Conservation (phyloP, 2,329 filamentous ascomycete genomes). For the Leptographium procerum region DNA sequence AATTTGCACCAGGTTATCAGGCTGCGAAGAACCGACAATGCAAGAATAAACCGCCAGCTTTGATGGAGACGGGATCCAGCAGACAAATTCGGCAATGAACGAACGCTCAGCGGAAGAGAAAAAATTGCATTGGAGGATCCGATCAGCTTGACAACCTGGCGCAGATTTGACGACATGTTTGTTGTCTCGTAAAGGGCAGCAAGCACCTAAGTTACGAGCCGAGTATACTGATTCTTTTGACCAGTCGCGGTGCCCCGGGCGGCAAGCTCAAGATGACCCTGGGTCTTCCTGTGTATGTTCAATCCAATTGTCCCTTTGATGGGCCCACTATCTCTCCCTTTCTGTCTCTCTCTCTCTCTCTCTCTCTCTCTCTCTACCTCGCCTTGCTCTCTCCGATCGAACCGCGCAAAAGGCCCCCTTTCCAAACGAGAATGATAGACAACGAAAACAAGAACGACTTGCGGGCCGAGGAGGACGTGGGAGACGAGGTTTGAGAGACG, state of each 20-base stretch:
- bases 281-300: slow-evolving; percentile 98
- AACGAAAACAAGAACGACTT: not conserved
- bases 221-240: not conserved
- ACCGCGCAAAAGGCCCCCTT: not conserved
- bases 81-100: not conserved
- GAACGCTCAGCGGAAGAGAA: not conserved
- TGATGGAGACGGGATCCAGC: not conserved
- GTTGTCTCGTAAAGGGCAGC: not conserved
- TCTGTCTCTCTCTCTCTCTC: not conserved
- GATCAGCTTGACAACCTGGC: not conserved
- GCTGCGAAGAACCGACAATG: not conserved
- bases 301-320: slow-evolving; percentile 3
- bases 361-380: no score
- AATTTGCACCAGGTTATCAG: slow-evolving; percentile 1
- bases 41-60: no score
- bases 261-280: slow-evolving; percentile 99
- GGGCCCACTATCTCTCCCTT: not conserved
- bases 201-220: not conserved
- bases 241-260: slow-evolving; percentile 80
- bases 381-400: not conserved
- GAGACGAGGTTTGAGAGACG: no score
- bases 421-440: no score
- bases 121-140: not conserved
- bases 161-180: not conserved
- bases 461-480: not conserved